phyloP scores from a whole-genome alignment of 2,329 filamentous ascomycete species.

The Cordyceps cicadae region DNA sequence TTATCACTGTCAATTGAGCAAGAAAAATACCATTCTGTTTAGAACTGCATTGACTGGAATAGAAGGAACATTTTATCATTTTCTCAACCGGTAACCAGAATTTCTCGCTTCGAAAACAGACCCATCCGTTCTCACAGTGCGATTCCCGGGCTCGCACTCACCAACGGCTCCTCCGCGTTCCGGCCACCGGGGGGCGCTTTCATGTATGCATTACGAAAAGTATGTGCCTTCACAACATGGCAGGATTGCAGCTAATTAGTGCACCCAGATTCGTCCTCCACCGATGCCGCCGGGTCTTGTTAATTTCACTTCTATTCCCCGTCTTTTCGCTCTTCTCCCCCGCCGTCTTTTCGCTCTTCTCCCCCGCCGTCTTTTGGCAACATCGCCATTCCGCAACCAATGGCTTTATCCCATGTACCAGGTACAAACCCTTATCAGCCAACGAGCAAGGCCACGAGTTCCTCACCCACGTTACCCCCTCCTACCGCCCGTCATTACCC shows the following conservation, averaged over 20 bases:
- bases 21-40: neutral
- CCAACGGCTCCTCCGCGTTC: constrained; percentile 2
- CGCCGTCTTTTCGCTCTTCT: no score
- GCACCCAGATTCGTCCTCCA: neutral
- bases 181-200: constrained; percentile 6
- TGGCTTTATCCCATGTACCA: neutral
- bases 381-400: neutral
- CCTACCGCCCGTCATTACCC: neutral
- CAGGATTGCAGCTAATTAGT: neutral
- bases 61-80: neutral
- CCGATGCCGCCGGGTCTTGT: neutral
- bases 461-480: neutral
- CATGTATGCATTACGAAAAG: neutral
- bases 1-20: neutral
- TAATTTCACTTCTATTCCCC: neutral
- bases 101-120: neutral
- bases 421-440: neutral
- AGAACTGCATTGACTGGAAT: neutral
- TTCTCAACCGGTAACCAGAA: neutral
- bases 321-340: neutral
- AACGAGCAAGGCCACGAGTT: constrained; percentile 1
- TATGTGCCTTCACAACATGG: neutral
- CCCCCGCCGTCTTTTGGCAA: neutral
- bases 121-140: neutral
- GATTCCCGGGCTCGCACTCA: neutral